phyloP scores from a whole-genome alignment of 352 stramenopile genomes.

The Pythium rhizo-oryzae region DNA sequence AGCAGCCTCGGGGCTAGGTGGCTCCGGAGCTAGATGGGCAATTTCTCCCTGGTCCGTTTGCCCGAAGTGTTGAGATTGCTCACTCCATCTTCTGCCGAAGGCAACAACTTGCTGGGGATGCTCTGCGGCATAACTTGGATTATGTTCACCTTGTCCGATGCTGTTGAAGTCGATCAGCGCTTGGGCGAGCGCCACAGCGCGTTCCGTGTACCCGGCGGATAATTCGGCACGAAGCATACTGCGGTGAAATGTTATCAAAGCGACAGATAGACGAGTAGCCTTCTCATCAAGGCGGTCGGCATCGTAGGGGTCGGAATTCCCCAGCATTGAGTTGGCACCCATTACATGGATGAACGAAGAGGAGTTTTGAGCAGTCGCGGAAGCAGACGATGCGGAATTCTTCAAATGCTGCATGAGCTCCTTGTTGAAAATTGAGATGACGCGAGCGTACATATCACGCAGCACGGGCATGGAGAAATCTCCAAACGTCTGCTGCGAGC shows the following conservation, averaged over 20 bases:
- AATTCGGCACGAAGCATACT: constrained; percentile 58
- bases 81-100: background rate
- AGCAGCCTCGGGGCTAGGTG: background rate
- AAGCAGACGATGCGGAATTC: background rate
- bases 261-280: constrained; percentile 15
- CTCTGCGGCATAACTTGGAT: background rate
- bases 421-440: constrained; percentile 51
- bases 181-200: constrained; percentile 66
- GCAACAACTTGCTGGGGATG: background rate
- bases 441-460: constrained; percentile 70
- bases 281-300: constrained; percentile 4
- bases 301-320: constrained; percentile 7
- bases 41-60: background rate
- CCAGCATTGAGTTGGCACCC: constrained; percentile 30
- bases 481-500: constrained; percentile 63
- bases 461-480: constrained; percentile 70
- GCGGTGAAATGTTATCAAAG: constrained; percentile 52
- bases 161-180: constrained; percentile 56
- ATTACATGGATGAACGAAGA: constrained; percentile 36
- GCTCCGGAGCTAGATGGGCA: background rate
- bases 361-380: background rate
- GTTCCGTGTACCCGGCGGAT: constrained; percentile 60
- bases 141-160: background rate
- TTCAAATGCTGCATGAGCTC: constrained; percentile 28
- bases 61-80: background rate